Evolutionary conservation across 495 filamentous ascomycete genomes (phyloP), one percentile per base, ranked within the genome.

Genomic region (Apodospora peruviana): DNA sequence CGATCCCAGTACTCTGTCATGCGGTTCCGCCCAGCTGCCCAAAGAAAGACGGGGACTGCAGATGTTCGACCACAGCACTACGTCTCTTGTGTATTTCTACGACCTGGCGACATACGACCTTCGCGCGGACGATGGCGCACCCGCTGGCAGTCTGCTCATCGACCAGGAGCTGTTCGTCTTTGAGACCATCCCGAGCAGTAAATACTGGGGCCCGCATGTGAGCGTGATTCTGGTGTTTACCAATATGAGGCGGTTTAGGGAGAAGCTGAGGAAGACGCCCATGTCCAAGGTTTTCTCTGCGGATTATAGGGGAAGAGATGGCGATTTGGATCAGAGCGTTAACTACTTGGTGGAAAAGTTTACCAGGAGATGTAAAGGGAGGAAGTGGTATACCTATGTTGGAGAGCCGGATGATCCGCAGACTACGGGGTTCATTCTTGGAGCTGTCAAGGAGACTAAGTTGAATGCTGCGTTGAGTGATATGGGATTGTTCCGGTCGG

Each of bases 371-470:
- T n/a, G 9, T 11, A 18, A n/a, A 5, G 16, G 16, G 5, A 12
- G 36, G 16, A 21, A 41, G 40, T 11, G 50, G 2, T 50, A 55
- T 27, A 19, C 40, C 11, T 38, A 50, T 40, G 43, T 47, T 4
- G 52, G 42, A 4, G 52, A 55, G 39, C 36, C 49, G 0, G 10
- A 5, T 10, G 47, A 50, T 24, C 14, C 42, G 7, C 10, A 34
- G 21, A 50, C 39, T 1, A 43, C 45, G n/a, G 17, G 8, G 3
- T 46, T 45, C 18, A 47, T 55, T 12, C 16, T 50, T 7, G 35
- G 40, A 21, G 42, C 47, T 0, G 43, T 43, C 17, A 55, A 55
- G 38, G 46, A 55, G 12, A 36, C 45, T 4, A 53, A 48, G 46
- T 27, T 53, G 35, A 21, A 49, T 24, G 10, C 40, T 12, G 40